Evolutionary conservation across 192 early-diverging fungal genomes (phyloP).

Genomic region (Paraglomus occultum): DNA sequence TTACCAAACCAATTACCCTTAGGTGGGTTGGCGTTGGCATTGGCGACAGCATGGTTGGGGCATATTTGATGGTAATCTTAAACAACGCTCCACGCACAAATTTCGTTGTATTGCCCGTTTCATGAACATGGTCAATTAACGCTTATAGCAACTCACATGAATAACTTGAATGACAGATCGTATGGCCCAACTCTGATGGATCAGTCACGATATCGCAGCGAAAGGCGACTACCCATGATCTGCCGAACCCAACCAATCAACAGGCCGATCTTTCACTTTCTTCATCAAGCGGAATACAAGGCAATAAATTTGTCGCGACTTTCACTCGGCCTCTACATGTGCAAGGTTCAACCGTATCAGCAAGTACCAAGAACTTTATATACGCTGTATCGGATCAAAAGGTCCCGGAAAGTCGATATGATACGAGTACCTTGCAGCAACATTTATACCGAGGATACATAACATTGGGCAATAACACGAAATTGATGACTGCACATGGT

Average conservation of each 20-base stretch:
- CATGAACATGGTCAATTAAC: background rate
- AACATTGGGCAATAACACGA: background rate
- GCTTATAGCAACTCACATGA: background rate
- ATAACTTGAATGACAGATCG: background rate
- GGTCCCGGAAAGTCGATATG: background rate
- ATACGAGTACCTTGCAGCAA: background rate
- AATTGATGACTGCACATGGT: slow-evolving; percentile 21
- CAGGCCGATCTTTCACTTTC: slow-evolving; percentile 12
- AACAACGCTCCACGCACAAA: background rate
- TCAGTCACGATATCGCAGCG: slow-evolving; percentile 12
- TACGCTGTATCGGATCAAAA: background rate
- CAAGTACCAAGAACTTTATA: background rate
- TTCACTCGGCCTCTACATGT: slow-evolving; percentile 8
- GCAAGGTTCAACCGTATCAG: background rate
- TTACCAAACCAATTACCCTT: too few species aligned
- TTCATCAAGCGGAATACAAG: background rate
- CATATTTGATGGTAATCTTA: slow-evolving; percentile 26
- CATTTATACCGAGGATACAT: slow-evolving; percentile 3
- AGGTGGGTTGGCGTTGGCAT: slow-evolving; percentile 26
- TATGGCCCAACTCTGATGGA: background rate
- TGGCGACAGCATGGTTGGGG: slow-evolving; percentile 5
- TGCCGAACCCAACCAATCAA: background rate
- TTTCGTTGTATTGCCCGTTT: background rate
- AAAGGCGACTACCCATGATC: background rate
- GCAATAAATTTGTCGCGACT: background rate